Percentiles rank a stretch among this genome's conserved stretches.
phyloP scores from a whole-genome alignment of 805 yeast genomes.

The Sugiyamaella americana region DNA sequence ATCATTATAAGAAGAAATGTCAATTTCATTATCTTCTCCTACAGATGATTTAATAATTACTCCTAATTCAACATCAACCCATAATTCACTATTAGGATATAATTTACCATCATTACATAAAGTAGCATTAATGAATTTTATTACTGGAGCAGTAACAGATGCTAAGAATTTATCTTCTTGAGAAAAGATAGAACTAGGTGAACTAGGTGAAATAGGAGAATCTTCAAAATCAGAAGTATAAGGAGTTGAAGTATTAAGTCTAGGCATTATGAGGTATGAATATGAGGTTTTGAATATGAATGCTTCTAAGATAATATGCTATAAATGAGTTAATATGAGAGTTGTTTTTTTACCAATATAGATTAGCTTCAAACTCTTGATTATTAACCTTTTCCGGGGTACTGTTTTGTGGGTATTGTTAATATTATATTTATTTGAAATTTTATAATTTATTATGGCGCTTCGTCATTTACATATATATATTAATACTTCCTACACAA shows the following conservation, averaged over 20 bases:
- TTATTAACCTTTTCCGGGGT: too few species aligned
- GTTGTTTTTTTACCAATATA: too few species aligned
- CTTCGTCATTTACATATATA: too few species aligned
- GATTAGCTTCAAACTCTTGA: too few species aligned
- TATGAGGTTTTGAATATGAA: too few species aligned
- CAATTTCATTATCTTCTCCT: constrained; percentile 5
- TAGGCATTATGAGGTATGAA: constrained; percentile 8
- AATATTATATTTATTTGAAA: too few species aligned
- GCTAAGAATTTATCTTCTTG: constrained; percentile 12
- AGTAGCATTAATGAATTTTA: constrained; percentile 21
- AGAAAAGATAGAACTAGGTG: constrained; percentile 17
- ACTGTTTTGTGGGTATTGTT: too few species aligned
- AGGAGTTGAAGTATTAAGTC: constrained; percentile 4
- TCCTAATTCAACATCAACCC: constrained; percentile 39
- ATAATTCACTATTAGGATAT: constrained; percentile 35
- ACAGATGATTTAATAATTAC: constrained; percentile 31
- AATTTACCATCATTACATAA: constrained; percentile 22
- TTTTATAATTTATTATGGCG: too few species aligned
- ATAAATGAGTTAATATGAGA: too few species aligned
- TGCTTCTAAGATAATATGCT: too few species aligned
- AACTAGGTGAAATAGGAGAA: constrained; percentile 15
- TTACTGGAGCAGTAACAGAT: constrained; percentile 1
- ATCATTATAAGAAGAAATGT: neutral
- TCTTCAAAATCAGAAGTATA: constrained; percentile 11
- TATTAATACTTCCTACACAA: too few species aligned